A percentile compares a stretch with the other conserved stretches of the same genome.
Conservation (phyloP, 2,329 filamentous ascomycete species). For the Penicillium sp. region DNA sequence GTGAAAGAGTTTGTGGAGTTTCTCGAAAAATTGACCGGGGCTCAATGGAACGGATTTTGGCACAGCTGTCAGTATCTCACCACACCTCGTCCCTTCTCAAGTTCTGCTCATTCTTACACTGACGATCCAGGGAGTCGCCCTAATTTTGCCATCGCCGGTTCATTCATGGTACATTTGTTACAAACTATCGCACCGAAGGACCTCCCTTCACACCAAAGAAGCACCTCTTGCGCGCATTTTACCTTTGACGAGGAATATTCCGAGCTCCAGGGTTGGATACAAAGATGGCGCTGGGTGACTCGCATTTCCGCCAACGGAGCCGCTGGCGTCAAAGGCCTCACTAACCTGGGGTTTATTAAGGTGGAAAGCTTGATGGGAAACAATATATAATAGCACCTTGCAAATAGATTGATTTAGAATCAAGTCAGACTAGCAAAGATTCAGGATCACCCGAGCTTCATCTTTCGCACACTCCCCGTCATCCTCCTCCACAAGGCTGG, state of each 20-base stretch:
- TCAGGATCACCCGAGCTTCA: constrained; percentile 2
- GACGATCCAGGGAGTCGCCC: constrained; percentile 2
- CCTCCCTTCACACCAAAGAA: no score
- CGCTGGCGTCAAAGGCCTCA: not conserved
- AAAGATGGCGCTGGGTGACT: constrained; percentile 2
- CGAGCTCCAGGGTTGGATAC: constrained; percentile 1
- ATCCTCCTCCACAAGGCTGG: constrained; percentile 1
- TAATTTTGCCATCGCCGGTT: constrained; percentile 1
- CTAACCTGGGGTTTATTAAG: constrained; percentile 1
- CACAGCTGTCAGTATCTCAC: constrained; percentile 1
- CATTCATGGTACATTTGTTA: constrained; percentile 1
- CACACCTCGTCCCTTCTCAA: no score
- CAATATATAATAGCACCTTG: no score
- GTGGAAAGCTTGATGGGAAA: constrained; percentile 1
- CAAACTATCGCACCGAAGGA: no score
- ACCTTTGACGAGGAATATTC: constrained; percentile 1
- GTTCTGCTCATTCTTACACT: no score
- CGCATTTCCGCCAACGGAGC: constrained; percentile 1
- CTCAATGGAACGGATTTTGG: constrained; percentile 3
- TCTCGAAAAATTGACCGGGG: constrained; percentile 1
- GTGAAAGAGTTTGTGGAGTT: constrained; percentile 4
- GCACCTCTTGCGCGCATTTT: not conserved
- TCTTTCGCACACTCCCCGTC: constrained; percentile 3
- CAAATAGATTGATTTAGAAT: no score
- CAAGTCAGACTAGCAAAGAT: constrained; percentile 3